These are phyloP conservation scores for Colletotrichum trifolii DNA, from an alignment of 2,329 filamentous ascomycete genomes.

Conservation along the genomic window DNA sequence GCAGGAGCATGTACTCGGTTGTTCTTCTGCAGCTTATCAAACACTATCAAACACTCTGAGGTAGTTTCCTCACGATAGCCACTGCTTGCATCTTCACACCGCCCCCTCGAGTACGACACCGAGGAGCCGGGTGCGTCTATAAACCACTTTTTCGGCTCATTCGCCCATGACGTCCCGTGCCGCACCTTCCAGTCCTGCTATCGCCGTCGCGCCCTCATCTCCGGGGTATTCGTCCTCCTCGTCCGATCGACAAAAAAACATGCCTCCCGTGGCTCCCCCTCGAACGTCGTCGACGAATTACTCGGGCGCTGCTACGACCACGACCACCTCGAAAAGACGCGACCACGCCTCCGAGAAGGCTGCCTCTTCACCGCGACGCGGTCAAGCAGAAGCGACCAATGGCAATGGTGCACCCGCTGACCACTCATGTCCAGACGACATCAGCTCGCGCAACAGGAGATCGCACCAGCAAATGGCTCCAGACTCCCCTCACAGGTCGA, in stretches of 20 bases:
- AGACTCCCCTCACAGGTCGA: slow-evolving; percentile 53
- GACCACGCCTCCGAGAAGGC: slow-evolving; percentile 58
- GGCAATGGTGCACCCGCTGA: slow-evolving; percentile 42
- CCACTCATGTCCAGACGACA: slow-evolving; percentile 45
- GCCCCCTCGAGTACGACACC: slow-evolving; percentile 63
- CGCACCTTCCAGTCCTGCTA: slow-evolving; percentile 53
- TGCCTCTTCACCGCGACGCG: slow-evolving; percentile 55
- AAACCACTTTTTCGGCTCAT: slow-evolving; percentile 45
- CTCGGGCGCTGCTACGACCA: slow-evolving; percentile 48
- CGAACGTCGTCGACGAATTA: slow-evolving; percentile 80
- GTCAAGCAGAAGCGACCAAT: slow-evolving; percentile 50
- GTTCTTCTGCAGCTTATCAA: slow-evolving; percentile 70
- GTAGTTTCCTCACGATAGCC: slow-evolving; percentile 58
- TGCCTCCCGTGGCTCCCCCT: slow-evolving; percentile 79
- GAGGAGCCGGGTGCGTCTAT: slow-evolving; percentile 57
- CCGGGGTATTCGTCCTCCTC: slow-evolving; percentile 56
- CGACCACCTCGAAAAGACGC: slow-evolving; percentile 57
- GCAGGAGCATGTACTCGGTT: slow-evolving; percentile 70
- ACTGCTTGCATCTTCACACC: slow-evolving; percentile 63
- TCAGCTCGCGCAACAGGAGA: slow-evolving; percentile 52
- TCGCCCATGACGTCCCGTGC: slow-evolving; percentile 61
- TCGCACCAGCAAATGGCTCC: slow-evolving; percentile 50
- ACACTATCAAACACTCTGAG: slow-evolving; percentile 54
- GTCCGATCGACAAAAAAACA: slow-evolving; percentile 67
- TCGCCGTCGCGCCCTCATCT: slow-evolving; percentile 51